A percentile compares a stretch with the other conserved stretches of the same genome.
Evolutionary conservation across 305 asterid species (phyloP).

Genomic region (Fraxinus platypoda): DNA sequence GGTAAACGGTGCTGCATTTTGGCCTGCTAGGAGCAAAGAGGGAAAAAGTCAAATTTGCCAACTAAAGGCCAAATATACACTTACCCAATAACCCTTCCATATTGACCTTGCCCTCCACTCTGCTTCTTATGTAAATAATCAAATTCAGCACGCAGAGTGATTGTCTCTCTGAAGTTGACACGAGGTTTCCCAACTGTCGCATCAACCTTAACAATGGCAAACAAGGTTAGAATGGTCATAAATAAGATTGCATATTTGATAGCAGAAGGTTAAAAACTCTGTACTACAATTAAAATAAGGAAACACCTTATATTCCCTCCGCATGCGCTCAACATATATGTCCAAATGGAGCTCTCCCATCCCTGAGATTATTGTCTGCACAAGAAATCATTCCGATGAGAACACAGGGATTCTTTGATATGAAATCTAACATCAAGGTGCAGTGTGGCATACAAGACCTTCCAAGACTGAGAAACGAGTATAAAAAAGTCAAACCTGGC

Average conservation of each 20-base stretch:
- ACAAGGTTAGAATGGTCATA: constrained; percentile 14
- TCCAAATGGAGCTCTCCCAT: constrained; percentile 99
- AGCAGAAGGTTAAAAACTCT: constrained; percentile 9
- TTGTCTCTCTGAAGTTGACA: constrained; percentile 94
- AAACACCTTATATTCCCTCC: constrained; percentile 90
- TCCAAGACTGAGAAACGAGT: not conserved
- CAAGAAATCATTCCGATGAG: constrained; percentile 33
- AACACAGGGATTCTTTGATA: constrained; percentile 19
- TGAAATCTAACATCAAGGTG: not conserved
- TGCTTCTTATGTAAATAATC: constrained; percentile 97
- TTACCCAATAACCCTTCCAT: constrained; percentile 94
- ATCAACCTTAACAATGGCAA: constrained; percentile 63
- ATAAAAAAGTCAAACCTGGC: constrained; percentile 56
- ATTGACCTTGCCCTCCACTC: constrained; percentile 99
- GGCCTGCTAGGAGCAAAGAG: not conserved
- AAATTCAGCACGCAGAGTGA: constrained; percentile 87
- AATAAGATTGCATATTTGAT: constrained; percentile 1
- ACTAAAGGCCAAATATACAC: constrained; percentile 15
- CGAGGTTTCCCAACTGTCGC: constrained; percentile 94
- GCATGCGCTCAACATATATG: constrained; percentile 94
- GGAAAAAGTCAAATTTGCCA: constrained; percentile 1
- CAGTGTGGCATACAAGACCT: not conserved
- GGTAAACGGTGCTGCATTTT: not conserved
- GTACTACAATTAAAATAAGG: constrained; percentile 12
- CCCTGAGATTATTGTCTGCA: constrained; percentile 94